Percentiles rank a stretch among this genome's conserved stretches.
phyloP scores from a whole-genome alignment of 441 rosid species.

The Populus hybrid region DNA sequence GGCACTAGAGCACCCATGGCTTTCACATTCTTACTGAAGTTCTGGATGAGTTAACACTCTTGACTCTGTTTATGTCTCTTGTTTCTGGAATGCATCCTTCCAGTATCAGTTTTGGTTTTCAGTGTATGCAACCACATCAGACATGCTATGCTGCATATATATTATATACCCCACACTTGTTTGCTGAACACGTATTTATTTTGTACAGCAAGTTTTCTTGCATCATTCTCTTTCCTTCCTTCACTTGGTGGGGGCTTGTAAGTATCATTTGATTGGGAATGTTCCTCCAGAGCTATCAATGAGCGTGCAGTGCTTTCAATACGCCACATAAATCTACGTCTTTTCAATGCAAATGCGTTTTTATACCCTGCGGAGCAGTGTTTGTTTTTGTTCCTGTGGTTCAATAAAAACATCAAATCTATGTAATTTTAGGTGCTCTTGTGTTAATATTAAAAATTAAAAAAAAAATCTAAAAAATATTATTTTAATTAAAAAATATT shows the following conservation, averaged over 20 bases:
- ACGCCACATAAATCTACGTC: no score
- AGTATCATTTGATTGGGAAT: slow-evolving; percentile 10
- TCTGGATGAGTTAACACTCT: slow-evolving; percentile 3
- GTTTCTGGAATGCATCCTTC: slow-evolving; percentile 2
- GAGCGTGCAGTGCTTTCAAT: no score
- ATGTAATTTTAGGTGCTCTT: no score
- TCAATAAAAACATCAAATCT: no score
- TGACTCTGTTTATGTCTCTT: not conserved
- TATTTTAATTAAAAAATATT: no score
- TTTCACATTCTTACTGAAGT: slow-evolving; percentile 29
- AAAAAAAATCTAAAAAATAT: no score
- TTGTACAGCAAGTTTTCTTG: slow-evolving; percentile 19
- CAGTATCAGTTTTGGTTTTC: slow-evolving; percentile 31
- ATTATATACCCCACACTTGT: not conserved
- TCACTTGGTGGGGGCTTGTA: slow-evolving; percentile 15
- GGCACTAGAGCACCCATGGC: slow-evolving; percentile 87
- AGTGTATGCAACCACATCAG: slow-evolving; percentile 9
- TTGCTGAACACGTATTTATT: slow-evolving; percentile 6
- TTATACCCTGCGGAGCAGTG: no score
- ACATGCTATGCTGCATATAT: not conserved
- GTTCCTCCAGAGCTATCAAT: no score
- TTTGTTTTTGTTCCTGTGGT: no score
- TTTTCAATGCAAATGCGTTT: no score
- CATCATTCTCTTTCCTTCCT: not conserved
- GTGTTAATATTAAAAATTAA: no score